A percentile compares a stretch with the other conserved stretches of the same genome.
Evolutionary conservation across 352 stramenopile species (phyloP).

Genomic region (Lagenidium giganteum): DNA sequence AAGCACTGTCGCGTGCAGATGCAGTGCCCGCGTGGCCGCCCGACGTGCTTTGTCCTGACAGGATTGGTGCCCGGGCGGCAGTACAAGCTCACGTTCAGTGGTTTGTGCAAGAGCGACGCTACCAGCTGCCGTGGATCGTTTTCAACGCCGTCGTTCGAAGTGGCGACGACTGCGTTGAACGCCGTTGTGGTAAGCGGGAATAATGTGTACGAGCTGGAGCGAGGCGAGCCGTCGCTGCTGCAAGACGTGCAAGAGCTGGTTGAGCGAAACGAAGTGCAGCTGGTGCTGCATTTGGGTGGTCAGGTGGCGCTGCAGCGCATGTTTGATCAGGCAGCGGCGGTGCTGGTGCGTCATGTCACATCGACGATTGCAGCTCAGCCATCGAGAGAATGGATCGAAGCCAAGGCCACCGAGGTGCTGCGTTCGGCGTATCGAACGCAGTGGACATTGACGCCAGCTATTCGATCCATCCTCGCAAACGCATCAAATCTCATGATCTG

Average conservation of each 20-base stretch:
- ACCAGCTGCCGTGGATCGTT: slow-evolving; percentile 28
- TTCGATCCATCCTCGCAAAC: slow-evolving; percentile 52
- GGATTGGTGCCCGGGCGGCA: slow-evolving; percentile 39
- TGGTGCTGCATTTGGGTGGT: slow-evolving; percentile 63
- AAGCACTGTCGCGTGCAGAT: slow-evolving; percentile 21
- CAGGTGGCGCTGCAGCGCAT: slow-evolving; percentile 61
- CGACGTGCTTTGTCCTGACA: slow-evolving; percentile 34
- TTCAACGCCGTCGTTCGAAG: slow-evolving; percentile 38
- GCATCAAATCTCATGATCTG: slow-evolving; percentile 82
- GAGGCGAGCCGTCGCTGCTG: slow-evolving; percentile 46
- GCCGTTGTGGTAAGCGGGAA: slow-evolving; percentile 44
- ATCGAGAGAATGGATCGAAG: too few species aligned
- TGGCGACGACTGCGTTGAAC: slow-evolving; percentile 21
- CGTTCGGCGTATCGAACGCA: slow-evolving; percentile 63
- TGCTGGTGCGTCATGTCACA: slow-evolving; percentile 43
- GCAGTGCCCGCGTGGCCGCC: slow-evolving; percentile 19
- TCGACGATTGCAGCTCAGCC: too few species aligned
- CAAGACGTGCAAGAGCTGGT: slow-evolving; percentile 30
- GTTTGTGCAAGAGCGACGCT: slow-evolving; percentile 36
- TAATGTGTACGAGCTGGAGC: slow-evolving; percentile 35
- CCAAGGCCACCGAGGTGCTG: slow-evolving; percentile 39
- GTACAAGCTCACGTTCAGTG: slow-evolving; percentile 60
- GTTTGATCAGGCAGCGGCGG: slow-evolving; percentile 60
- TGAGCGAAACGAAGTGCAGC: slow-evolving; percentile 19
- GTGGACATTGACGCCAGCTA: slow-evolving; percentile 43